These are phyloP conservation scores for Handroanthus guayacan DNA, from an alignment of 257 asterid species.

Conservation along the genomic window DNA sequence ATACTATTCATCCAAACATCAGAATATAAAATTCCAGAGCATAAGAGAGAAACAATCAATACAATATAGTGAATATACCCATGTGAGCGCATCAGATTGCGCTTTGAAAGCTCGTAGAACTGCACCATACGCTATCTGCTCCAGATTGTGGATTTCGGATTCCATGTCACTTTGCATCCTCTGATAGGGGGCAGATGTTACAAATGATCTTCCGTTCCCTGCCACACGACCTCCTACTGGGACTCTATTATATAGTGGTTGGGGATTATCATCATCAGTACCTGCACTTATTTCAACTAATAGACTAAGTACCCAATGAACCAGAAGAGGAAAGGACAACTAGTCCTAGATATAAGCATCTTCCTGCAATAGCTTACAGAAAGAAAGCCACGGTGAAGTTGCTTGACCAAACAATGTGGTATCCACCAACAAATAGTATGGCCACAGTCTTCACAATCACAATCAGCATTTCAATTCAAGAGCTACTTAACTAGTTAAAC, in stretches of 20 bases:
- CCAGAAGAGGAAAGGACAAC: background rate
- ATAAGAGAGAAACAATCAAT: conserved; percentile 30
- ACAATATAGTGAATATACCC: conserved; percentile 82
- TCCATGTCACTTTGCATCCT: conserved; percentile 80
- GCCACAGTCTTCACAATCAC: background rate
- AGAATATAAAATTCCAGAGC: conserved; percentile 8
- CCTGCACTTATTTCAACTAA: conserved; percentile 46
- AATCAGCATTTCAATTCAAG: background rate
- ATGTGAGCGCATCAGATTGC: conserved; percentile 96
- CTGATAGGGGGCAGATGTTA: conserved; percentile 54
- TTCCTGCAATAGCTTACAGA: conserved; percentile 12
- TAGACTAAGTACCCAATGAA: conserved; percentile 26
- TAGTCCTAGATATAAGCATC: background rate
- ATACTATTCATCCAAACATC: conserved; percentile 17
- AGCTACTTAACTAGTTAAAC: conserved; percentile 3
- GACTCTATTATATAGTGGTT: conserved; percentile 51
- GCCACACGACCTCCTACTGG: conserved; percentile 51
- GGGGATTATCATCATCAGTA: conserved; percentile 65
- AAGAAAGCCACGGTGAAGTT: background rate
- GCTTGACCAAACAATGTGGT: conserved; percentile 26
- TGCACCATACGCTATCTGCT: conserved; percentile 97
- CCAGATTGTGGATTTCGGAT: conserved; percentile 83
- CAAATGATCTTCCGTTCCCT: conserved; percentile 61
- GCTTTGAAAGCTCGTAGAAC: conserved; percentile 96
- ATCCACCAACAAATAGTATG: background rate